Evolutionary conservation across 2,329 filamentous ascomycete species (phyloP).

Genomic region (Microdochium trichocladiopsis): DNA sequence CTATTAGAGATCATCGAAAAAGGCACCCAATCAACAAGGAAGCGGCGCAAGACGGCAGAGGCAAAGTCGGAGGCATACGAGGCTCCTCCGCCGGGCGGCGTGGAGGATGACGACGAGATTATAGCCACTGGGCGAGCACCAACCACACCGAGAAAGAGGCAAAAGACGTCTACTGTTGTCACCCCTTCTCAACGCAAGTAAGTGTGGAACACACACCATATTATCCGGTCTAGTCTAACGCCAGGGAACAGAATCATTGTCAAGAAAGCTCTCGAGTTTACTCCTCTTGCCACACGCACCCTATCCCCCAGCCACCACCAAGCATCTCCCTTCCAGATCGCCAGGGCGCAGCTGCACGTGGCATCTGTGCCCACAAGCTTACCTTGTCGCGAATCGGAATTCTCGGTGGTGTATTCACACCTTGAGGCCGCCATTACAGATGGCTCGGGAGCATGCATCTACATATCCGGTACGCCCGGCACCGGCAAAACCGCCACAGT

Average conservation of each 20-base stretch:
- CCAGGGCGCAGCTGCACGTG: constrained; percentile 83
- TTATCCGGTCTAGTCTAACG: constrained; percentile 44
- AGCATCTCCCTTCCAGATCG: constrained; percentile 85
- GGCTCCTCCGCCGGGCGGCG: constrained; percentile 16
- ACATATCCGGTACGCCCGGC: constrained; percentile 97
- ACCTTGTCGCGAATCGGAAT: constrained; percentile 88
- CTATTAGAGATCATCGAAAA: constrained; percentile 62
- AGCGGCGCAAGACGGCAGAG: constrained; percentile 21
- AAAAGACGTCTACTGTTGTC: constrained; percentile 36
- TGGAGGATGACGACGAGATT: constrained; percentile 24
- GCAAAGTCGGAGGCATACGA: constrained; percentile 22
- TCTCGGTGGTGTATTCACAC: constrained; percentile 85
- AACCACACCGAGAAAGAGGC: constrained; percentile 50
- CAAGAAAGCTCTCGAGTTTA: constrained; percentile 91
- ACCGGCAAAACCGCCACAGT: constrained; percentile 98
- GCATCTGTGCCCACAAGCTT: constrained; percentile 85
- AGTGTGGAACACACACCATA: constrained; percentile 38
- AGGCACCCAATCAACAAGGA: constrained; percentile 66
- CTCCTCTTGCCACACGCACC: constrained; percentile 81
- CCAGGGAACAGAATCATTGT: constrained; percentile 47
- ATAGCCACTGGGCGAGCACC: constrained; percentile 21
- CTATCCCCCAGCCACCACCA: constrained; percentile 70
- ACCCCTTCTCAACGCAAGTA: constrained; percentile 36
- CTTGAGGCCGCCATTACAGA: constrained; percentile 91
- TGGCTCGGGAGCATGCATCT: constrained; percentile 91